These are phyloP conservation scores for Tolypocladium ophioglossoides DNA, from an alignment of 2,329 filamentous ascomycete genomes.

Conservation along the genomic window DNA sequence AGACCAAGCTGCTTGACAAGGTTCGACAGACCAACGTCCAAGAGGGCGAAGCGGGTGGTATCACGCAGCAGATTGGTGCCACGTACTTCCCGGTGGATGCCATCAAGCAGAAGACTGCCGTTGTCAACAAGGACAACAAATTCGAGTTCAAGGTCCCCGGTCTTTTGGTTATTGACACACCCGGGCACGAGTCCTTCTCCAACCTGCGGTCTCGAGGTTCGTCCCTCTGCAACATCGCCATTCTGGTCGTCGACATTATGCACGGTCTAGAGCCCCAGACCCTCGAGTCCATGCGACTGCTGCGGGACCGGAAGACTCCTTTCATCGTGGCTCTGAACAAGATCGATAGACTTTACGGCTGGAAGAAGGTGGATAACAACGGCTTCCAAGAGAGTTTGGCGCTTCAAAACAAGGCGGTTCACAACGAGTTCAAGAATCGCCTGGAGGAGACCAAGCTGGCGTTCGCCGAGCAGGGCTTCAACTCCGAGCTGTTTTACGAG, in stretches of 20 bases:
- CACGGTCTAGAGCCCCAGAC: slow-evolving; percentile 97
- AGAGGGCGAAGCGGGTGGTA: slow-evolving; percentile 97
- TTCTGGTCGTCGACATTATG: slow-evolving; percentile 99
- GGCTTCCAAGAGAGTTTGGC: slow-evolving; percentile 89
- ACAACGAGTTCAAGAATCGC: slow-evolving; percentile 88
- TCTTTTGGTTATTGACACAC: slow-evolving; percentile 93
- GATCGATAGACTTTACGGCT: slow-evolving; percentile 97
- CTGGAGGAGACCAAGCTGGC: slow-evolving; percentile 86
- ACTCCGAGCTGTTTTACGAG: slow-evolving; percentile 91
- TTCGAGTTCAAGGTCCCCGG: slow-evolving; percentile 98
- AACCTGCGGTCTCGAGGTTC: slow-evolving; percentile 95
- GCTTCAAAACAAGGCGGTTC: slow-evolving; percentile 83
- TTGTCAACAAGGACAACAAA: slow-evolving; percentile 79
- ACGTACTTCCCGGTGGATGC: slow-evolving; percentile 98
- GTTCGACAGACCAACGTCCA: slow-evolving; percentile 97
- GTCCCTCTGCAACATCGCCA: slow-evolving; percentile 98
- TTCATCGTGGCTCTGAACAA: slow-evolving; percentile 99
- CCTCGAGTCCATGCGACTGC: slow-evolving; percentile 88
- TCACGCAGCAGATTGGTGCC: slow-evolving; percentile 98
- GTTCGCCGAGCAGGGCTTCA: slow-evolving; percentile 95
- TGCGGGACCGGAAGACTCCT: slow-evolving; percentile 87
- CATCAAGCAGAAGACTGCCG: slow-evolving; percentile 81
- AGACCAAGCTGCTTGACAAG: slow-evolving; percentile 98
- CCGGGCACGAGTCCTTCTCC: slow-evolving; percentile 99
- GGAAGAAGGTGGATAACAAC: slow-evolving; percentile 98